Base-by-base conservation (phyloP, 805 yeast species). In the Isabelozyma pseudorhagii region DNA sequence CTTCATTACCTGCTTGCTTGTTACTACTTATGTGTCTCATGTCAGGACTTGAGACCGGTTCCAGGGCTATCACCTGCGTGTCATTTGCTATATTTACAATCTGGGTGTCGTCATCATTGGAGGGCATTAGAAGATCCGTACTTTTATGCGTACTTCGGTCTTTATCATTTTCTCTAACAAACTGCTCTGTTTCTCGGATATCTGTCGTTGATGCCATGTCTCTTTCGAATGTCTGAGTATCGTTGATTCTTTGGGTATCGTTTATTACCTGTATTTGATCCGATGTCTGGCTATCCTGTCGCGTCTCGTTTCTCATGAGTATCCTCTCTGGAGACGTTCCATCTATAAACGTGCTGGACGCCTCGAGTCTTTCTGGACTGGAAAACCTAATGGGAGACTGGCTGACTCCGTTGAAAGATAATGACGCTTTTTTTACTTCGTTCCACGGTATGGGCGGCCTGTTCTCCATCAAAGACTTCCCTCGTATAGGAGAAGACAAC, bases 41-140 rank as follows among this genome's bases (percentile, higher is more conserved):
- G 25, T 21, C 25, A 21, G 25, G 25, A 21, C 25, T 21, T 21
- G 25, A 21, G 6, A 21, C 6, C 25, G 25, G 25, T 4, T 21
- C 45, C 9, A 50, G 43, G 27, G 14, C 40, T 13, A 55, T 54
- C 27, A 44, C 53, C 38, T 55, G 62, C 21, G 61, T 60, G 45
- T 56, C 58, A 17, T 47, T 46, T 10, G 15, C 18, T 31, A 10
- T n/a, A 17, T 28, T 38, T 8, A 27, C 40, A n/a, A 18, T 29
- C 39, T 41, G 46, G 38, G 46, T 45, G 41, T 45, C 44, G 38
- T 31, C 25, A 38, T 21, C 25, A 21, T 21, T 4, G 25, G 25
- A 21, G 3, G 25, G 17, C 17, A 15, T 15, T 15, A 15, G 2
- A 15, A 15, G 17, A 15, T 15, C 25, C 25, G 5, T 21, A 4